Evolutionary conservation across 768 basidiomycete species (phyloP).

Genomic region (Clitopilus passeckerianus): DNA sequence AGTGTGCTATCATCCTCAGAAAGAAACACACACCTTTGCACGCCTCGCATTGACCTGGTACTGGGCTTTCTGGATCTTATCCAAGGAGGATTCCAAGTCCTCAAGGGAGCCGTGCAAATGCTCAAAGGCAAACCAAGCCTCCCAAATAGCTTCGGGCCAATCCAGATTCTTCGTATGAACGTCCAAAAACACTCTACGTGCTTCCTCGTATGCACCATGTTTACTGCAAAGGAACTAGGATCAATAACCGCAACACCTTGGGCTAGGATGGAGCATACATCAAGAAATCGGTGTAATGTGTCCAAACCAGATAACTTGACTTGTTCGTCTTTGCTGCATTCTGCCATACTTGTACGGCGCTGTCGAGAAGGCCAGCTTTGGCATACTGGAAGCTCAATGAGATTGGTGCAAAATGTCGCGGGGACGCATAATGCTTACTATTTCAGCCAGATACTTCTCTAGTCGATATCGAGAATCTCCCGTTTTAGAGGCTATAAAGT

Average conservation of each 20-base stretch:
- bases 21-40: slow-evolving; percentile 44
- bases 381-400: slow-evolving; percentile 35
- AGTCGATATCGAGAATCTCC: slow-evolving; percentile 78
- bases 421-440: slow-evolving; percentile 46
- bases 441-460: slow-evolving; percentile 75
- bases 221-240: slow-evolving; percentile 29
- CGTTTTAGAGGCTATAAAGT: slow-evolving; percentile 42
- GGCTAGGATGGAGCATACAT: slow-evolving; percentile 41
- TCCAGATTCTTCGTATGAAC: slow-evolving; percentile 73
- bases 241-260: not conserved
- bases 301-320: slow-evolving; percentile 73
- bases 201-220: slow-evolving; percentile 48
- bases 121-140: slow-evolving; percentile 88
- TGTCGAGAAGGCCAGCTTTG: slow-evolving; percentile 43
- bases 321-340: slow-evolving; percentile 62
- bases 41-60: slow-evolving; percentile 57
- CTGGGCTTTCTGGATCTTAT: slow-evolving; percentile 62
- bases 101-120: slow-evolving; percentile 71
- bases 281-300: slow-evolving; percentile 65
- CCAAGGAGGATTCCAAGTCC: slow-evolving; percentile 57
- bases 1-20: not conserved
- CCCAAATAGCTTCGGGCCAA: slow-evolving; percentile 95
- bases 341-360: slow-evolving; percentile 60
- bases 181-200: slow-evolving; percentile 63
- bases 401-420: not conserved